Conservation (phyloP, 352 stramenopile species). For the Pythium periplocum region DNA sequence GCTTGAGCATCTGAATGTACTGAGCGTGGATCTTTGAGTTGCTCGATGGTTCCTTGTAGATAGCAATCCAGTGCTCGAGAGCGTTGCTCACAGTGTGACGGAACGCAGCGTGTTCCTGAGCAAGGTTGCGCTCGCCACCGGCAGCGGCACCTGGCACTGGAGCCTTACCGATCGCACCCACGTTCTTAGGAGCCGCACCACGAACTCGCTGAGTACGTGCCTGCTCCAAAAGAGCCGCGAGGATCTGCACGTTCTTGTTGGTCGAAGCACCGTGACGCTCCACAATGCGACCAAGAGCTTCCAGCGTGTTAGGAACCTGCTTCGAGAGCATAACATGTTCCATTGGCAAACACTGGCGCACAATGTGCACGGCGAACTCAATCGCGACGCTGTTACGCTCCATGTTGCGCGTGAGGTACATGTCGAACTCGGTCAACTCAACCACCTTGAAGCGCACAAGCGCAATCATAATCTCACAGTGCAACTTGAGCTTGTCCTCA, state of each 20-base stretch:
- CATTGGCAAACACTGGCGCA: conserved; percentile 89
- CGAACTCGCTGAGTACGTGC: conserved; percentile 50
- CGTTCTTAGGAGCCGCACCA: conserved; percentile 33
- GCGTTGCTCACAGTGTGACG: conserved; percentile 88
- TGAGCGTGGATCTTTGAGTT: conserved; percentile 95
- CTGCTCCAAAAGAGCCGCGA: conserved; percentile 74
- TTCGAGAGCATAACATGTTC: conserved; percentile 89
- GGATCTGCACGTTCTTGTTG: conserved; percentile 86
- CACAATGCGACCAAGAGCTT: conserved; percentile 84
- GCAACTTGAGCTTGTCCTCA: conserved; percentile 93
- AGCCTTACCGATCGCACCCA: conserved; percentile 52
- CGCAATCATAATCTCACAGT: conserved; percentile 94
- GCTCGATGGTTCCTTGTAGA: conserved; percentile 91
- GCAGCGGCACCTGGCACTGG: conserved; percentile 12
- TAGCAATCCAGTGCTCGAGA: conserved; percentile 97
- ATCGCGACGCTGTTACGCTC: conserved; percentile 94
- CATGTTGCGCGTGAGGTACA: conserved; percentile 93
- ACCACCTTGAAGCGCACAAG: conserved; percentile 94
- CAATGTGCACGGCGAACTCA: conserved; percentile 95
- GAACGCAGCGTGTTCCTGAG: conserved; percentile 77
- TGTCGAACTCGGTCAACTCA: conserved; percentile 90
- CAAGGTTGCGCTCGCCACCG: conserved; percentile 34
- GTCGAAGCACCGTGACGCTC: conserved; percentile 68
- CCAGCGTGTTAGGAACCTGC: conserved; percentile 92
- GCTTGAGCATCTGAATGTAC: conserved; percentile 96